phyloP scores from a whole-genome alignment of 305 asterid species.

The Fraxinus angustifolia region DNA sequence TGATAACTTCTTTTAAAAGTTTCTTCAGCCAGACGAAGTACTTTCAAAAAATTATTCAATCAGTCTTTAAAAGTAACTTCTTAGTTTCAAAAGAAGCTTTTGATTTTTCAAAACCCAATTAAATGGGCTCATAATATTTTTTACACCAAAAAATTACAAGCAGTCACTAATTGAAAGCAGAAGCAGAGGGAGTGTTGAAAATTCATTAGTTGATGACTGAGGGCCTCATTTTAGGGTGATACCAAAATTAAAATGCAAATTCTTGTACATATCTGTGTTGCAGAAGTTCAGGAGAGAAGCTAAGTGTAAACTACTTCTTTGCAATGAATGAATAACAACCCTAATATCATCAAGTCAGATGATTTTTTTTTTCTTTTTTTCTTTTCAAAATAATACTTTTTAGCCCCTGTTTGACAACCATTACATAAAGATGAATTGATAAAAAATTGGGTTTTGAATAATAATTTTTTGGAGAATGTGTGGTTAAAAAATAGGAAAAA shows the following conservation, averaged over 20 bases:
- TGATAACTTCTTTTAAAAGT: too few relatives aligned
- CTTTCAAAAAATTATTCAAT: not conserved
- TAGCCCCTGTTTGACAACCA: too few relatives aligned
- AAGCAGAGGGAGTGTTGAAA: not conserved
- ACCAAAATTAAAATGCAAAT: not conserved
- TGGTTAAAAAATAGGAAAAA: too few relatives aligned
- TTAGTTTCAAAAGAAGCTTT: too few relatives aligned
- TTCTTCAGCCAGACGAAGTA: too few relatives aligned
- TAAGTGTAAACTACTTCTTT: not conserved
- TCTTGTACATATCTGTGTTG: not conserved
- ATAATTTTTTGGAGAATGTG: too few relatives aligned
- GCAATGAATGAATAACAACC: not conserved
- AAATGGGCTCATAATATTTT: not conserved
- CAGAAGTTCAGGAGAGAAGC: not conserved
- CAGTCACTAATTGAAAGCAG: not conserved
- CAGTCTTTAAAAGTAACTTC: not conserved
- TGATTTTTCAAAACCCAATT: too few relatives aligned
- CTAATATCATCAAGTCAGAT: not conserved
- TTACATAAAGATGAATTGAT: too few relatives aligned
- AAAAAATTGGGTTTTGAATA: too few relatives aligned
- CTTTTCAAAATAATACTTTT: not conserved
- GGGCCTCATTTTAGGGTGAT: not conserved
- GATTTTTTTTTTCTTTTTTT: not conserved
- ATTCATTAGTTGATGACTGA: not conserved
- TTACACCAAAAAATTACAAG: not conserved